Evolutionary conservation across 768 basidiomycete species (phyloP), one percentile per base, ranked within the genome.

Genomic region (Hygrocybe punicea): DNA sequence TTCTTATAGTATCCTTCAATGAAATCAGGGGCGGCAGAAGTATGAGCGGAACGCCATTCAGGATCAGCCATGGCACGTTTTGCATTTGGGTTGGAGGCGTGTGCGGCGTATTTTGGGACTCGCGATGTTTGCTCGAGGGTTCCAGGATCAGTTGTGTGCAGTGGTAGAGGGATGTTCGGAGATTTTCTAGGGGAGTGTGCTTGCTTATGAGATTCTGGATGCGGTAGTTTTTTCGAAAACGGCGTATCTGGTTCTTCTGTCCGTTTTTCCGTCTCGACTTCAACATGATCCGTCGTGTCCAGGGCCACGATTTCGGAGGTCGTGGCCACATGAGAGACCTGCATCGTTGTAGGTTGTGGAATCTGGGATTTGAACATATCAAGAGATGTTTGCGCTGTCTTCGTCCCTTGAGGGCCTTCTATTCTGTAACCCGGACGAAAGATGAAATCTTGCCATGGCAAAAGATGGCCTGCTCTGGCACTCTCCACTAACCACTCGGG

Each of bases 401-500:
- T 75, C 5, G 67, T 69, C 0, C 83, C 84, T 64, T 86, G 84
- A 5, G 78, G 73, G 19, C 53, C 62, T 50, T 85, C 84, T 8
- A 72, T 67, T 21, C 81, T 71, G 39, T 78, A 77, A 0, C 72
- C 78, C 2, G 78, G 81, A 17, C 71, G 71, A 65, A 83, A 89
- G 2, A 83, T 80, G 66, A 82, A 97, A 57, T 86, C 76, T 54
- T 76, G 78, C 95, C 95, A 98, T 8, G 92, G 85, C 6, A 94
- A 79, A 9, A 97, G 75, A 7, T 69, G 65, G 0, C 84, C 85
- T 2, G 78, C 79, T 53, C 84, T 74, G n/a, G 81, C 82, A 61
- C 92, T 95, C 33, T 93, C 83, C 10, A 86, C 76, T 10, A 99
- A 78, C 97, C 97, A 99, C 56, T 86, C 86, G 0, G 94, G 93